A percentile compares a stretch with the other conserved stretches of the same genome.
Conservation (phyloP, 2,329 filamentous ascomycete species). For the Xylariaceae sp. region DNA sequence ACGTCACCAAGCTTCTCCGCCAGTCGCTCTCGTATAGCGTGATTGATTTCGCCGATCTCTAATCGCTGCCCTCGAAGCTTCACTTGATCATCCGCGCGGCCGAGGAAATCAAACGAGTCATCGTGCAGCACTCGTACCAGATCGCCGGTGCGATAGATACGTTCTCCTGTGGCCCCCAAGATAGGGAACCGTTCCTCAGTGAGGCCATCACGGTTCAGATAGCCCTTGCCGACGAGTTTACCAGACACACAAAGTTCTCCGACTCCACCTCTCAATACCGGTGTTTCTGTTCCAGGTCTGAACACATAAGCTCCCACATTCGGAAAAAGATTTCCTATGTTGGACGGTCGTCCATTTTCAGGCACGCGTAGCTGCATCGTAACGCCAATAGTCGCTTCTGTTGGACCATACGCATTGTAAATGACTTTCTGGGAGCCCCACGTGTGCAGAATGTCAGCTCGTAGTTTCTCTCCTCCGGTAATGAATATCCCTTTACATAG, state of each 20-base stretch:
- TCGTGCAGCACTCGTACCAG: constrained; percentile 78
- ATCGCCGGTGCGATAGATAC: constrained; percentile 84
- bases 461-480: constrained; percentile 83
- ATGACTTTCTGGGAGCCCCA: constrained; percentile 81
- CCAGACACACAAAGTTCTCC: constrained; percentile 89
- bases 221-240: constrained; percentile 82
- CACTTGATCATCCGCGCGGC: constrained; percentile 85
- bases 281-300: constrained; percentile 61
- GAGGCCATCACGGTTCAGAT: constrained; percentile 75
- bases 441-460: constrained; percentile 80
- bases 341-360: constrained; percentile 72
- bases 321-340: constrained; percentile 81
- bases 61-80: constrained; percentile 86
- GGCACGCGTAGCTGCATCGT: constrained; percentile 86
- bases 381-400: constrained; percentile 87
- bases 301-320: constrained; percentile 86
- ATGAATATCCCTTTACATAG: constrained; percentile 85
- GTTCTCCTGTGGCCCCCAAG: constrained; percentile 51
- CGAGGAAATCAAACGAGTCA: constrained; percentile 80
- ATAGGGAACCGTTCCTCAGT: constrained; percentile 72
- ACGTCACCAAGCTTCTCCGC: constrained; percentile 58
- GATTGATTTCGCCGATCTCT: constrained; percentile 88
- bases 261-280: constrained; percentile 72
- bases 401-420: constrained; percentile 90
- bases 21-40: constrained; percentile 64